phyloP scores from a whole-genome alignment of 2,329 filamentous ascomycete genomes.

The Chaetomium globosum region DNA sequence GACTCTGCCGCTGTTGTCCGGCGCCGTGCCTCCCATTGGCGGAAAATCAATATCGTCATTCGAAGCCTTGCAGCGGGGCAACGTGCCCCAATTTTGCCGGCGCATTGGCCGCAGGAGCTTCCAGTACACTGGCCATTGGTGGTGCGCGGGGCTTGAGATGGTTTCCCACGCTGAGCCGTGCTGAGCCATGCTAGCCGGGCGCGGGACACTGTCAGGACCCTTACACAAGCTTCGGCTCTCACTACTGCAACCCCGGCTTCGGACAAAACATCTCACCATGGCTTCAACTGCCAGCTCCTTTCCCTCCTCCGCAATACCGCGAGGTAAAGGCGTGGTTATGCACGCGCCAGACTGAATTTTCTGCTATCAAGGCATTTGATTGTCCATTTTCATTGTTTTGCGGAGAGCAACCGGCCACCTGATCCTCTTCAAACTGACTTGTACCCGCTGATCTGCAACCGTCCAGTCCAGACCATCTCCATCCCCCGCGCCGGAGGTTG shows the following conservation, averaged over 20 bases:
- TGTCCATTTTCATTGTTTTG: background rate
- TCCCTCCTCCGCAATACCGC: conserved; percentile 7
- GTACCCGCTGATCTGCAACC: conserved; percentile 20
- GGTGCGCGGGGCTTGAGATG: background rate
- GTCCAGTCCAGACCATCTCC: background rate
- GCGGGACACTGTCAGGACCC: background rate
- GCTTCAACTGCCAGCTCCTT: background rate
- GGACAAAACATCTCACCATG: conserved; percentile 21
- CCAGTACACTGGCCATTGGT: too few relatives aligned
- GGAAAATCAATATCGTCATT: conserved; percentile 23
- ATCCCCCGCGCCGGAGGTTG: background rate
- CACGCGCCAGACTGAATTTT: conserved; percentile 9
- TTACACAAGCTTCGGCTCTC: conserved; percentile 2
- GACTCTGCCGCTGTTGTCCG: background rate
- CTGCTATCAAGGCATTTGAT: background rate
- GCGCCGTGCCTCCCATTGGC: conserved; percentile 20
- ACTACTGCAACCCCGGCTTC: conserved; percentile 8
- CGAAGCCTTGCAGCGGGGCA: conserved; percentile 19
- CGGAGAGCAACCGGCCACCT: background rate
- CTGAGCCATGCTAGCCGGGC: background rate
- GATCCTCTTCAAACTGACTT: background rate
- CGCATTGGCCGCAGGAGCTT: conserved; percentile 22
- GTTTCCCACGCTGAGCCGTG: too few relatives aligned
- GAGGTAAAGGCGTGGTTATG: conserved; percentile 7
- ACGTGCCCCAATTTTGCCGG: conserved; percentile 27